Evolutionary conservation across 2,329 filamentous ascomycete species (phyloP), one percentile per base, ranked within the genome.

Genomic region (Hymenoscyphus scutula): DNA sequence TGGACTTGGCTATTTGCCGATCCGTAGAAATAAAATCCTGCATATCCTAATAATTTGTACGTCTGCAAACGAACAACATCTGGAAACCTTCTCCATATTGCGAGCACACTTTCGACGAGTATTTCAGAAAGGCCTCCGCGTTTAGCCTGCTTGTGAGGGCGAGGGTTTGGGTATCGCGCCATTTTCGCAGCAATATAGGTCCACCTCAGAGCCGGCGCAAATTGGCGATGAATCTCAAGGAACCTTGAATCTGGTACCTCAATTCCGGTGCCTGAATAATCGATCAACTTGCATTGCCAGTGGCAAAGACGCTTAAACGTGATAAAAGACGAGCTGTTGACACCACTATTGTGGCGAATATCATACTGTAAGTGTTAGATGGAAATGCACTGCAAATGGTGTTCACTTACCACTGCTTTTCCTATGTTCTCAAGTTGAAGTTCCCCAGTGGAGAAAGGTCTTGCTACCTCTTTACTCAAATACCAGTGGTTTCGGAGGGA

Each of bases 221-320:
- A 64, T 57, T 48, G 62, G 25, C 41, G 45, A 27, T 60, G 62
- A 32, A 64, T 62, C 17, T 59, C 62, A 48, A 64, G 29, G 54
- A 59, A 37, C 27, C 56, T 53, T 19, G 37, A 37, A 32, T 51
- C 38, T 17, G 62, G 59, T 25, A 48, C 56, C 13, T 59, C 56
- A 25, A 62, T 57, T 53, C 37, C 53, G 56, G 59, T 56, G 30
- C 57, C 59, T 45, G 59, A 62, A 51, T 62, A 51, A 58, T 64
- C 59, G 58, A 23, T 45, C 48, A 64, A 56, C 51, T 64, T 41
- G 54, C 59, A 62, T 60, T 60, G 19, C 62, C 62, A 64, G 45
- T 57, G 30, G 19, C 30, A 57, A 2, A 23, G 7, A 55, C 62
- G 51, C 30, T 37, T 2, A n/a, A n/a, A 27, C 10, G 41, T 59